Percentiles rank a stretch among this genome's conserved stretches.
Evolutionary conservation across 2,329 filamentous ascomycete species (phyloP).

Genomic region (Aspergillus clavatus): DNA sequence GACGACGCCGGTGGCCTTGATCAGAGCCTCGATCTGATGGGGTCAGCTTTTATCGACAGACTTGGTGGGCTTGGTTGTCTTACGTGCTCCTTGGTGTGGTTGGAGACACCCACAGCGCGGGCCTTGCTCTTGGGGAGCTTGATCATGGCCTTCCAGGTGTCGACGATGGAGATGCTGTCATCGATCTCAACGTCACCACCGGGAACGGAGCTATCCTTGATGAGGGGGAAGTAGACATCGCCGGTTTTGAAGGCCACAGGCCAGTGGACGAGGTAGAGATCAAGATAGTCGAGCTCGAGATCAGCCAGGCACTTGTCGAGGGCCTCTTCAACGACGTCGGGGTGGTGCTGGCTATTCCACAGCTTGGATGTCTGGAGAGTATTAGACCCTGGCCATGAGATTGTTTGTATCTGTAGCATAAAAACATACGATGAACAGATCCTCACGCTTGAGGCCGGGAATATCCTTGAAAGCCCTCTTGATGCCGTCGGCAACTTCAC

Average conservation of each 20-base stretch:
- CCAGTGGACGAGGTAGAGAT: conserved; percentile 47
- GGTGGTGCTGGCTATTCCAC: conserved; percentile 52
- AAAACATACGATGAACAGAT: conserved; percentile 36
- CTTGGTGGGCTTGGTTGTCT: conserved; percentile 4
- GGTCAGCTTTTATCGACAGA: not conserved
- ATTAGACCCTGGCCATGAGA: not conserved
- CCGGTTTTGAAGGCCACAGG: conserved; percentile 39
- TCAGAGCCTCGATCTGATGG: conserved; percentile 48
- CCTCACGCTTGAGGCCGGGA: conserved; percentile 39
- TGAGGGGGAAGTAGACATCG: conserved; percentile 44
- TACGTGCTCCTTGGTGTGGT: conserved; percentile 37
- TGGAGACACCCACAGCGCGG: conserved; percentile 41
- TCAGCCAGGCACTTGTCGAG: conserved; percentile 49
- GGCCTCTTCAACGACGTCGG: conserved; percentile 48
- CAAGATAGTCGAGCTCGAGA: conserved; percentile 51
- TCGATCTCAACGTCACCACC: conserved; percentile 44
- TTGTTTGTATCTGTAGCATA: not conserved
- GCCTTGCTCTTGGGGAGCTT: conserved; percentile 40
- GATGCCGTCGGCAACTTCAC: conserved; percentile 32
- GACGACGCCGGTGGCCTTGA: conserved; percentile 52
- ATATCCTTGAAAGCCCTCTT: conserved; percentile 34
- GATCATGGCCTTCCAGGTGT: conserved; percentile 45
- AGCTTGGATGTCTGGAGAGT: conserved; percentile 51
- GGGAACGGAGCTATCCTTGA: conserved; percentile 32
- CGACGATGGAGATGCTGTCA: conserved; percentile 36